These are phyloP conservation scores for Yamadazyma sp. DNA, from an alignment of 805 yeast species.

Conservation along the genomic window DNA sequence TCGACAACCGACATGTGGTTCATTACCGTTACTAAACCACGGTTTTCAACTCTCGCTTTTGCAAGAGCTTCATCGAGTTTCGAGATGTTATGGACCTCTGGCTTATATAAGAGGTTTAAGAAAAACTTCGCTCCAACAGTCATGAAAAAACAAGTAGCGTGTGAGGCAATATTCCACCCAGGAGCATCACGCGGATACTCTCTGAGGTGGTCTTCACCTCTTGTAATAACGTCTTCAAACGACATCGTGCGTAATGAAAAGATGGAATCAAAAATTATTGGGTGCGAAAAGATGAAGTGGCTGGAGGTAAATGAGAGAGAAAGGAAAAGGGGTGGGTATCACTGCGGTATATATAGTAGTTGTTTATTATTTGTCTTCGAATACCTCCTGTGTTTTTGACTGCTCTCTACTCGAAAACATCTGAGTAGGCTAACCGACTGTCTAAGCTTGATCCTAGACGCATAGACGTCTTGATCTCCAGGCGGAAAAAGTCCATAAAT, in stretches of 20 bases:
- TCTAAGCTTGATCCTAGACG: constrained; percentile 1
- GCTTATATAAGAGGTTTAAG: constrained; percentile 61
- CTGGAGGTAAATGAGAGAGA: too few species aligned
- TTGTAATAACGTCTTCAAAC: constrained; percentile 59
- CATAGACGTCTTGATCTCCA: constrained; percentile 2
- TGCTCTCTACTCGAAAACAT: constrained; percentile 2
- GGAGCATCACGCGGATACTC: constrained; percentile 59
- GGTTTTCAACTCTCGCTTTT: constrained; percentile 61
- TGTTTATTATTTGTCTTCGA: too few species aligned
- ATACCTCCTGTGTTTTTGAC: too few species aligned
- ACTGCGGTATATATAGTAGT: too few species aligned
- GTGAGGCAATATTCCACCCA: constrained; percentile 69
- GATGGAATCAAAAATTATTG: background rate
- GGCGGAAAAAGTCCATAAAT: background rate
- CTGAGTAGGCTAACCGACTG: constrained; percentile 1
- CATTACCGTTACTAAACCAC: constrained; percentile 84
- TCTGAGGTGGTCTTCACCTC: constrained; percentile 71
- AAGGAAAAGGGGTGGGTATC: too few species aligned
- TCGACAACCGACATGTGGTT: constrained; percentile 91
- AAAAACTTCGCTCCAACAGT: constrained; percentile 64
- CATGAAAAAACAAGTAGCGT: constrained; percentile 64
- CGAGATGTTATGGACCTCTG: constrained; percentile 60
- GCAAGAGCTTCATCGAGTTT: constrained; percentile 62
- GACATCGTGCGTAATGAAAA: constrained; percentile 48
- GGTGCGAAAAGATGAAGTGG: too few species aligned